Conservation (phyloP, 768 basidiomycete genomes). For the Lanmaoa pseudosensibilis region DNA sequence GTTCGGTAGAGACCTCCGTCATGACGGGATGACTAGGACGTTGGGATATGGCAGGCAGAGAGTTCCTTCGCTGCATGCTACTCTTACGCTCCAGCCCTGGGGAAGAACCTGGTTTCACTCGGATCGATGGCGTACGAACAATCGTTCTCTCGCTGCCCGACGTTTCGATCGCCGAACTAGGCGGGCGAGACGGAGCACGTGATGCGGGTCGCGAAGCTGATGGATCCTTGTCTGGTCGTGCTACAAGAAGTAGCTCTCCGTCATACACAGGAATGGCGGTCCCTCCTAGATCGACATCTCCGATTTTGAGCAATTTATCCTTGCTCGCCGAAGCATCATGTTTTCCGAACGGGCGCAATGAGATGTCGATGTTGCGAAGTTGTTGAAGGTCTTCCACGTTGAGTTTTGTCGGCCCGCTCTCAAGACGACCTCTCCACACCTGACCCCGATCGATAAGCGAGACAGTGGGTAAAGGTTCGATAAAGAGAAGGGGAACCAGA, state of each 20-base stretch:
- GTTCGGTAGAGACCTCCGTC: slow-evolving; percentile 65
- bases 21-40: slow-evolving; percentile 56
- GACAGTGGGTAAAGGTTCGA: slow-evolving; percentile 68
- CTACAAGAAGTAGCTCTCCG: slow-evolving; percentile 71
- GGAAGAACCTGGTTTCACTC: slow-evolving; percentile 70
- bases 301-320: slow-evolving; percentile 34
- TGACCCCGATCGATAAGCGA: slow-evolving; percentile 67
- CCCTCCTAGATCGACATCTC: slow-evolving; percentile 54
- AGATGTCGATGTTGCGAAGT: slow-evolving; percentile 52
- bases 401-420: slow-evolving; percentile 51
- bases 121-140: slow-evolving; percentile 68
- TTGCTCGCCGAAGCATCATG: slow-evolving; percentile 18
- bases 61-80: slow-evolving; percentile 71
- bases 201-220: slow-evolving; percentile 57
- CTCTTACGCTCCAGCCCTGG: slow-evolving; percentile 75
- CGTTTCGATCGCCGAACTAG: slow-evolving; percentile 56
- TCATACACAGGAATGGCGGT: slow-evolving; percentile 73
- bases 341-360: slow-evolving; percentile 34
- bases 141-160: slow-evolving; percentile 41
- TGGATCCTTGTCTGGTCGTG: slow-evolving; percentile 53
- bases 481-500: slow-evolving; percentile 69
- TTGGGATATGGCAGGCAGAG: slow-evolving; percentile 73
- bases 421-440: slow-evolving; percentile 65
- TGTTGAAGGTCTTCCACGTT: slow-evolving; percentile 59
- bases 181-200: slow-evolving; percentile 65